Evolutionary conservation across 164 flowering plant genomes (phyloP).

Genomic region (Sextonia rubra): DNA sequence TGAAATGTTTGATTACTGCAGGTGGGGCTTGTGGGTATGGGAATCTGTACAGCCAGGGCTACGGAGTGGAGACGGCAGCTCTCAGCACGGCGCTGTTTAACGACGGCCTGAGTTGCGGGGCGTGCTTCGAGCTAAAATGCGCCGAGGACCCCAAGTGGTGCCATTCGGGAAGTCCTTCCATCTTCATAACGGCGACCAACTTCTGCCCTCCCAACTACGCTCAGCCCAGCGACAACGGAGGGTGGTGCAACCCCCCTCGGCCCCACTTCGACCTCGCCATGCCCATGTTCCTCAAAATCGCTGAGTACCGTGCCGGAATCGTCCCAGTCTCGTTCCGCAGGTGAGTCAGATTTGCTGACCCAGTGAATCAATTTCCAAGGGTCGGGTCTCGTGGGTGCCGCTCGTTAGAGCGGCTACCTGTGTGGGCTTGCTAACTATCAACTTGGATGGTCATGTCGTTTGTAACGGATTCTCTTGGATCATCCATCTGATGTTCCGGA

Average conservation of each 20-base stretch:
- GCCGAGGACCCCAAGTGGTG: slow-evolving; percentile 44
- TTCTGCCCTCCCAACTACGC: slow-evolving; percentile 62
- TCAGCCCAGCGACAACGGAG: slow-evolving; percentile 45
- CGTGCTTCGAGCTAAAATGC: slow-evolving; percentile 52
- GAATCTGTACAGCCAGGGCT: slow-evolving; percentile 52
- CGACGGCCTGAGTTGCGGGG: slow-evolving; percentile 50
- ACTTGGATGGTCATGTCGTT: too few relatives aligned
- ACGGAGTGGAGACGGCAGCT: slow-evolving; percentile 53
- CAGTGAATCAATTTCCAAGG: too few relatives aligned
- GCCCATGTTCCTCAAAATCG: slow-evolving; percentile 55
- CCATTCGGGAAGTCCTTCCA: slow-evolving; percentile 46
- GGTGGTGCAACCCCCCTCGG: slow-evolving; percentile 66
- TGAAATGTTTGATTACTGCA: slow-evolving; percentile 10
- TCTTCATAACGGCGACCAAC: slow-evolving; percentile 50
- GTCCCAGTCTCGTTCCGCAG: slow-evolving; percentile 51
- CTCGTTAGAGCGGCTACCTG: too few relatives aligned
- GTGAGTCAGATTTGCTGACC: slow-evolving; percentile 21
- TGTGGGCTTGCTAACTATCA: too few relatives aligned
- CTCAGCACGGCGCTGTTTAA: slow-evolving; percentile 56
- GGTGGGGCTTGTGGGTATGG: slow-evolving; percentile 66
- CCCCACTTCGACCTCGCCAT: slow-evolving; percentile 55
- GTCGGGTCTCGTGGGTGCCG: too few relatives aligned
- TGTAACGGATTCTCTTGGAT: too few relatives aligned
- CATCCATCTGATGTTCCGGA: too few relatives aligned
- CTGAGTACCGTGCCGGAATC: slow-evolving; percentile 51